These are phyloP conservation scores for Fagopyrum homotropicum DNA, from an alignment of 148 eudicot genomes.

Conservation along the genomic window DNA sequence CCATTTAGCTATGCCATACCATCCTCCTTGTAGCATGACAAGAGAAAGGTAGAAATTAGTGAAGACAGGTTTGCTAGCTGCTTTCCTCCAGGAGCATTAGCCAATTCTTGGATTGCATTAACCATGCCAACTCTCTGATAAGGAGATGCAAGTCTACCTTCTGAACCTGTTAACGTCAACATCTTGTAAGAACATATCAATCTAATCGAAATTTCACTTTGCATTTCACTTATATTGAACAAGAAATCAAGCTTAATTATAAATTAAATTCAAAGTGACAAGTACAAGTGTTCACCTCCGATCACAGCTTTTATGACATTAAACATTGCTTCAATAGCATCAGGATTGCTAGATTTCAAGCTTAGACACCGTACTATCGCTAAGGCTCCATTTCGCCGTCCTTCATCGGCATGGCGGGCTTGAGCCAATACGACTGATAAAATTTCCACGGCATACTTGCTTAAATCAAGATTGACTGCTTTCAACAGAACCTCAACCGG, in stretches of 20 bases:
- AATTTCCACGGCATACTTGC: constrained; percentile 72
- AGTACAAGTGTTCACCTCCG: constrained; percentile 50
- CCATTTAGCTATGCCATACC: constrained; percentile 31
- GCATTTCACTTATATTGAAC: neutral
- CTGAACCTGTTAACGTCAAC: constrained; percentile 67
- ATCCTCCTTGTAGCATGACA: constrained; percentile 86
- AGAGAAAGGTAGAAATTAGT: constrained; percentile 51
- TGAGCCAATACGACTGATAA: constrained; percentile 70
- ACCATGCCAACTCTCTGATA: constrained; percentile 96
- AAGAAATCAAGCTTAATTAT: neutral
- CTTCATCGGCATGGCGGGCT: constrained; percentile 93
- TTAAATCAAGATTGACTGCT: constrained; percentile 70
- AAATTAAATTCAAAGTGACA: neutral
- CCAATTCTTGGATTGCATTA: constrained; percentile 69
- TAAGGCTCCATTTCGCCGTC: constrained; percentile 65
- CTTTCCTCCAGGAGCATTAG: constrained; percentile 80
- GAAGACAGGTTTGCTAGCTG: constrained; percentile 47
- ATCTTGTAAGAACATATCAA: constrained; percentile 8
- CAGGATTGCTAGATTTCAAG: constrained; percentile 89
- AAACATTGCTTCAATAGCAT: constrained; percentile 67
- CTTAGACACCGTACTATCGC: constrained; percentile 69
- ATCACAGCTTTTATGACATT: constrained; percentile 62
- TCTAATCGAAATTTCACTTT: neutral
- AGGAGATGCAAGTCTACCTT: constrained; percentile 95
- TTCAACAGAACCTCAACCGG: constrained; percentile 66